These are phyloP conservation scores for Diplodia corticola DNA, from an alignment of 2,329 filamentous ascomycete genomes.

Conservation along the genomic window DNA sequence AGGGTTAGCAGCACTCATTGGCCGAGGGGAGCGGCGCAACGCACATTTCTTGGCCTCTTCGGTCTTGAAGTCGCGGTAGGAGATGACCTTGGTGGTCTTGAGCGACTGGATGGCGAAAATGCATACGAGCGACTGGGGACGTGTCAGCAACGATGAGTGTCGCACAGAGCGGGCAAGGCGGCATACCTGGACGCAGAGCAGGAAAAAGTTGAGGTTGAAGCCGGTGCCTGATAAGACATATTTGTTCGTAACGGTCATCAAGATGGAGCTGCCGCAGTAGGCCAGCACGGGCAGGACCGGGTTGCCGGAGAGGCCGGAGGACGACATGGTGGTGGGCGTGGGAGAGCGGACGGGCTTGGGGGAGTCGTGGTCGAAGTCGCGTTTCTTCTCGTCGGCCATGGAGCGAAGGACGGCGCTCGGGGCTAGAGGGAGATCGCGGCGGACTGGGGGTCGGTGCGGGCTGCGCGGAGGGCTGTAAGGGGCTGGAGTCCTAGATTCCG, in stretches of 20 bases:
- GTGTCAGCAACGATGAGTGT: constrained; percentile 27
- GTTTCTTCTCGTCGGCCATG: constrained; percentile 90
- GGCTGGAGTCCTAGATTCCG: constrained; percentile 17
- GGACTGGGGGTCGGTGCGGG: constrained; percentile 13
- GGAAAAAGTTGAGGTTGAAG: constrained; percentile 97
- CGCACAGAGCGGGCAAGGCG: neutral
- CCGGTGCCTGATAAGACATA: constrained; percentile 87
- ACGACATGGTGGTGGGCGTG: constrained; percentile 47
- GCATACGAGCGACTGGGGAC: constrained; percentile 77
- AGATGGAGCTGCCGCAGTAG: constrained; percentile 94
- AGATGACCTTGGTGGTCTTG: constrained; percentile 81
- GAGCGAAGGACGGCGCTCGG: constrained; percentile 31
- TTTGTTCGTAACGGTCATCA: constrained; percentile 99
- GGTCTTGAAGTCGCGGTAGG: constrained; percentile 77
- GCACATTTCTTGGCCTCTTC: constrained; percentile 92
- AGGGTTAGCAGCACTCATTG: constrained; percentile 25
- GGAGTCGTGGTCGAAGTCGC: constrained; percentile 50
- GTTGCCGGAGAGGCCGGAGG: constrained; percentile 63
- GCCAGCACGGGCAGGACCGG: constrained; percentile 78
- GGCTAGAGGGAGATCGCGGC: constrained; percentile 7
- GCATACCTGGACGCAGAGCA: constrained; percentile 86
- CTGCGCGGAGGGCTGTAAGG: constrained; percentile 14
- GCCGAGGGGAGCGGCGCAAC: constrained; percentile 35
- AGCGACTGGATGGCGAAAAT: constrained; percentile 78
- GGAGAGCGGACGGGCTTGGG: constrained; percentile 54